Base-by-base conservation (phyloP, 202 grass and related monocot genomes). In the Digitaria exilis region DNA sequence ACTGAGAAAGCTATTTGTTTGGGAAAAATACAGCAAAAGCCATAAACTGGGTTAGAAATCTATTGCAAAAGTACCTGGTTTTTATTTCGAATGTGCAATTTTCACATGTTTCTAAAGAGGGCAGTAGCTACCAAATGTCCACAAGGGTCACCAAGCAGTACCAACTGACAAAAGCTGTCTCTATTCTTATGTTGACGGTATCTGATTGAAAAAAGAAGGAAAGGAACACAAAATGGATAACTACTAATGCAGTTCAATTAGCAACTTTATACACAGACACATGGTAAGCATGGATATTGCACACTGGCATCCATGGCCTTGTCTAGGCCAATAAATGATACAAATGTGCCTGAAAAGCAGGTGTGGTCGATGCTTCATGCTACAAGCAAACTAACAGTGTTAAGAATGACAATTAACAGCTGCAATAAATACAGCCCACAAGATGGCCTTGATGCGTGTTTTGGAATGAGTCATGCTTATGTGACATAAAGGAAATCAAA, bases 361-460 rank as follows among this genome's bases (percentile, higher is more conserved):
- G 43, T 45, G 49, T 17, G 18, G 17, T 51, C 46, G 4, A 18
- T 49, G 46, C 49, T 51, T 16, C 13, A 49, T 49, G 46, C 14
- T 49, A 49, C 46, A 49, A 49, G 37, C 37, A 39, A 49, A 15
- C 46, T 49, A 49, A 49, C 14, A 49, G 3, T 7, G 37, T 39
- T 39, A 49, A 49, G 15, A 49, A 3, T 49, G 46, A 49, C 3
- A 17, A 49, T 49, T 18, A 17, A 49, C 46, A 17, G 14, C 46
- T 49, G 63, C 13, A 69, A 75, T 29, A 78, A 48, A 25, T 22
- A 63, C 18, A 85, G 24, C 13, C 30, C 32, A 63, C n/a, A 69
- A 82, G 42, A 76, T 4, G 52, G 69, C 50, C 39, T 52, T 69
- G 43, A 62, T 80, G 19, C 7, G 69, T 75, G 61, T 42, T 61